Conservation (phyloP, 768 basidiomycete species). For the Gautieria morchelliformis region DNA sequence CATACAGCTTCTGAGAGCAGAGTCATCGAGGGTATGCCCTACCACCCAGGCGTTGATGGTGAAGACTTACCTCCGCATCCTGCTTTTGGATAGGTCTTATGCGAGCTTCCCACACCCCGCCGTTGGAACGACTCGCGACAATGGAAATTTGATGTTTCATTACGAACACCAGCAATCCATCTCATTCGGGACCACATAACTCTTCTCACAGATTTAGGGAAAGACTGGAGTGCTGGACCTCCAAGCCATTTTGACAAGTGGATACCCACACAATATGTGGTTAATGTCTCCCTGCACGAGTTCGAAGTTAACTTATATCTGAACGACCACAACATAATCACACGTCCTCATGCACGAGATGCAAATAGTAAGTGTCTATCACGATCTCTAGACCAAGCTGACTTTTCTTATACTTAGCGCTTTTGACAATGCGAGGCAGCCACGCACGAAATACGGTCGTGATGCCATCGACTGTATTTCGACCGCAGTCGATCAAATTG, state of each 20-base stretch:
- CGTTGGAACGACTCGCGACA: conserved; percentile 72
- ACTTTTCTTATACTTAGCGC: conserved; percentile 38
- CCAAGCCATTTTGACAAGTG: conserved; percentile 74
- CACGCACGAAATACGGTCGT: conserved; percentile 39
- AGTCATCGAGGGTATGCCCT: conserved; percentile 62
- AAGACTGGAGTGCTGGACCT: conserved; percentile 84
- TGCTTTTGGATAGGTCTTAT: conserved; percentile 12
- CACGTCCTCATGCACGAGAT: conserved; percentile 71
- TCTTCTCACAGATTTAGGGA: conserved; percentile 86
- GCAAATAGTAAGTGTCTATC: conserved; percentile 58
- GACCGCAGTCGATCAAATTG: conserved; percentile 58
- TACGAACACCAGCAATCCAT: conserved; percentile 65
- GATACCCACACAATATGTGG: conserved; percentile 68
- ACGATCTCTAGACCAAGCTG: not conserved
- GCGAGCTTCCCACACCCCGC: conserved; percentile 62
- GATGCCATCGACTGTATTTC: conserved; percentile 64
- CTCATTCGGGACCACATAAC: conserved; percentile 90
- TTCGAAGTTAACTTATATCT: conserved; percentile 74
- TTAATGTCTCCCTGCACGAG: conserved; percentile 64
- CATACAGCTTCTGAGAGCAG: conserved; percentile 64
- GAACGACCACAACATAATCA: conserved; percentile 96
- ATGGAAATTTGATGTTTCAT: conserved; percentile 68
- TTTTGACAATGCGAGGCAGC: conserved; percentile 57
- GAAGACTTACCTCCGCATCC: not conserved
- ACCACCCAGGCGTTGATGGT: conserved; percentile 7